Base-by-base conservation (phyloP, 176 grass and related monocot genomes). In the Pontederia paniculata region DNA sequence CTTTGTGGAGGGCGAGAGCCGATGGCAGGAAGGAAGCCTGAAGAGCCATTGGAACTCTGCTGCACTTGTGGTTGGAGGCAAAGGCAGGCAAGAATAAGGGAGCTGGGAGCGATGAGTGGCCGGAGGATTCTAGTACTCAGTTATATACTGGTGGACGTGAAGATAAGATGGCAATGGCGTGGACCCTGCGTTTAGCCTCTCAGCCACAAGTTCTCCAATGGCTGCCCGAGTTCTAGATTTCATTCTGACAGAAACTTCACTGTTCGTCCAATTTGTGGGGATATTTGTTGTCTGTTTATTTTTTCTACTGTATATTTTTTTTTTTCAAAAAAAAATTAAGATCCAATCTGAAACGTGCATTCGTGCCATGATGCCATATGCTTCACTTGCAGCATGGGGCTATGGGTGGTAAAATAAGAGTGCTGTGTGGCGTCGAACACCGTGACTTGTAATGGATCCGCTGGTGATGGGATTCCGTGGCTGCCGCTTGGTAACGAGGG, bases 1-100 rank as follows among this genome's bases (percentile, higher is more conserved):
- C 89, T 89, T 83, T 66, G 80, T 95, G 73, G 70, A 75, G 25
- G 74, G 89, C 72, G 78, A 95, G 73, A 12, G 84, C 54, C 13
- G 65, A 80, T 9, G 85, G 78, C 42, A 88, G 69, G 51, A 89
- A 87, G 17, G 78, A 44, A 28, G 82, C 82, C 62, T 95, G 84
- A 5, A 89, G 70, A 74, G 89, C 84, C 89, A 95, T 95, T 44
- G 23, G 2, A 23, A 44, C 28, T 2, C 28, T 37, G 28, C 28
- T 37, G 28, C 7, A 37, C 28, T 37, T 37, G 28, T 37, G 5
- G 28, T 5, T 6, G 28, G 28, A 37, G 28, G 28, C 28, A 37
- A 37, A 37, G 28, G 9, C 4, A 58, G 9, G 17, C 43, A 58
- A 9, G 55, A 3, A 41, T 16, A 8, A 2, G 46, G 44, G 1